phyloP scores from a whole-genome alignment of 2,329 filamentous ascomycete species.

The Ramularia endophylla region DNA sequence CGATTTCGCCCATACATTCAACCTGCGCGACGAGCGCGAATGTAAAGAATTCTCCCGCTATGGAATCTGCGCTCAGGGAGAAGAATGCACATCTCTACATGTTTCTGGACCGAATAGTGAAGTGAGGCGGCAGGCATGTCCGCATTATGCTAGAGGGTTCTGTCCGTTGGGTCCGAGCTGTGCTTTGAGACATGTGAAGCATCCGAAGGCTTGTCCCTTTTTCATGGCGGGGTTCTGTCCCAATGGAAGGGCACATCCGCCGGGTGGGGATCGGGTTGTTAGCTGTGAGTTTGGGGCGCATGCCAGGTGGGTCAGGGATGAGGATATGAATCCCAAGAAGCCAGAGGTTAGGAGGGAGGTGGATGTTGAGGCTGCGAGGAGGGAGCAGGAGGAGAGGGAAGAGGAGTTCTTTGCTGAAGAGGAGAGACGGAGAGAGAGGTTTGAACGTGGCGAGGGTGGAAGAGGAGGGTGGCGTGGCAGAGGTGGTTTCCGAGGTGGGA shows the following conservation, averaged over 20 bases:
- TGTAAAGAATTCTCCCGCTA: constrained; percentile 95
- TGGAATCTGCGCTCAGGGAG: constrained; percentile 91
- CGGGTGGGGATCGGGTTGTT: constrained; percentile 32
- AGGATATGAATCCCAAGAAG: constrained; percentile 52
- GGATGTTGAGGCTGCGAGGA: constrained; percentile 63
- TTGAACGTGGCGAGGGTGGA: constrained; percentile 43
- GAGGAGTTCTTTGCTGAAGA: constrained; percentile 50
- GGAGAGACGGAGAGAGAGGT: constrained; percentile 38
- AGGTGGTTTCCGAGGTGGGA: constrained; percentile 38
- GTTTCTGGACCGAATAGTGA: constrained; percentile 59
- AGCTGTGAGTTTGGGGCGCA: constrained; percentile 76
- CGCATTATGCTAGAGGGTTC: constrained; percentile 83
- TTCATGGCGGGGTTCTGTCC: constrained; percentile 96
- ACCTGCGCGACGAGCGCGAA: constrained; percentile 95
- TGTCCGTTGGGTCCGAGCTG: constrained; percentile 85
- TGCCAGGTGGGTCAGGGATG: constrained; percentile 65
- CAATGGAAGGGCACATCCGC: constrained; percentile 50
- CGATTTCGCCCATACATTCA: constrained; percentile 99
- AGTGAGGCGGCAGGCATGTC: constrained; percentile 62
- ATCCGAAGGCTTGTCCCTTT: constrained; percentile 66
- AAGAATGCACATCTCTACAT: constrained; percentile 63
- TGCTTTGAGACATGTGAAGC: constrained; percentile 80
- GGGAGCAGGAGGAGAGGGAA: constrained; percentile 53
- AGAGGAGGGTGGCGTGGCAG: constrained; percentile 40
- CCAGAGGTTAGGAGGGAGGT: constrained; percentile 60